Conservation (phyloP, 192 early-diverging fungal genomes). For the Coemansia sp. region DNA sequence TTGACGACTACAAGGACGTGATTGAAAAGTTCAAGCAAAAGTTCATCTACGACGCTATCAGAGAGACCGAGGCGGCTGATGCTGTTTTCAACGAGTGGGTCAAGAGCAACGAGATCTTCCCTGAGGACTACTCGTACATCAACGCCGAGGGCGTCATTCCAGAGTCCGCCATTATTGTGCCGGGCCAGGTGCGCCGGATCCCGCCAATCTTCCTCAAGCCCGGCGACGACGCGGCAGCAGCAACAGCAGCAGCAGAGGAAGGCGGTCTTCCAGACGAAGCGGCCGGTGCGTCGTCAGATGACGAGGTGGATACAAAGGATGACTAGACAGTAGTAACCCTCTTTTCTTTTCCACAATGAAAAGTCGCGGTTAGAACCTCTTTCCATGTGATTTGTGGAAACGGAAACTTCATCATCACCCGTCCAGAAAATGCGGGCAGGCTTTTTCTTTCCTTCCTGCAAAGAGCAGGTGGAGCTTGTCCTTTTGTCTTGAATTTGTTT, state of each 20-base stretch:
- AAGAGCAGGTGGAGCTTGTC: no score
- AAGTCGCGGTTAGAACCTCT: no score
- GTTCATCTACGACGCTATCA: slow-evolving; percentile 82
- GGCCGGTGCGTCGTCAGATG: slow-evolving; percentile 32
- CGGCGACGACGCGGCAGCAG: background rate
- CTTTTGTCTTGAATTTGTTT: background rate
- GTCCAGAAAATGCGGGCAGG: no score
- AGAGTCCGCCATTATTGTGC: slow-evolving; percentile 45
- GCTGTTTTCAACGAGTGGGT: slow-evolving; percentile 59
- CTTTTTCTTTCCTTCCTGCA: no score
- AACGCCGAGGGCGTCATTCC: slow-evolving; percentile 52
- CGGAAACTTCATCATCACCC: no score
- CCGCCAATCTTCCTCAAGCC: background rate
- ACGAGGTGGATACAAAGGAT: slow-evolving; percentile 37
- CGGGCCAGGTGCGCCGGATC: slow-evolving; percentile 18
- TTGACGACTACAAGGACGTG: slow-evolving; percentile 62
- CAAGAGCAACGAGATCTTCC: slow-evolving; percentile 45
- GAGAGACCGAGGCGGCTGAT: slow-evolving; percentile 71
- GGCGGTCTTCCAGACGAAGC: background rate
- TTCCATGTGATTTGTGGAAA: no score
- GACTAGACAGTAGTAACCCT: slow-evolving; percentile 1
- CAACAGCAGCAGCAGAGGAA: no score
- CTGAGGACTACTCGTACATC: slow-evolving; percentile 50
- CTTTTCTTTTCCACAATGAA: slow-evolving; percentile 5
- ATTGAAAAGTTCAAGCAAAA: slow-evolving; percentile 87